Conservation (phyloP, 2,329 filamentous ascomycete species). For the Fonsecaea monophora region DNA sequence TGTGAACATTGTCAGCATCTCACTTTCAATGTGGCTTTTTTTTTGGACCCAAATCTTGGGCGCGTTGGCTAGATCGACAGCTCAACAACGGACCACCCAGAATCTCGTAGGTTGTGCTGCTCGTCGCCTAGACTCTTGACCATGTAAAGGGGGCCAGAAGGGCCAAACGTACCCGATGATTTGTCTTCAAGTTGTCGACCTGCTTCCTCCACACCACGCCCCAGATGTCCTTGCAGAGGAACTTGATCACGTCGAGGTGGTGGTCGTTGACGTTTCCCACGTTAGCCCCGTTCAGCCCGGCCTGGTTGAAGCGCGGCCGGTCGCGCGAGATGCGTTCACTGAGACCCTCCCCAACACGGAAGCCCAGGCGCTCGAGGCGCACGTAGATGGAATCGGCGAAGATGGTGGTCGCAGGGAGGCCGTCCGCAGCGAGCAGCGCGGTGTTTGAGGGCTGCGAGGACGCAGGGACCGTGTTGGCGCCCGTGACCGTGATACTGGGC, state of each 20-base stretch:
- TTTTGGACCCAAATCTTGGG: neutral
- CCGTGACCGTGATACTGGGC: conserved; percentile 12
- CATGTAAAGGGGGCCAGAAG: neutral
- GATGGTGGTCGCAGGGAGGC: conserved; percentile 65
- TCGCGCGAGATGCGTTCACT: conserved; percentile 76
- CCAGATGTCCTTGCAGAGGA: conserved; percentile 98
- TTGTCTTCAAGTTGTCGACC: conserved; percentile 98
- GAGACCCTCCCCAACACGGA: conserved; percentile 88
- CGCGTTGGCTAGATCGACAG: neutral
- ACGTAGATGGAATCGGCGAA: conserved; percentile 84
- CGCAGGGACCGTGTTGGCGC: neutral
- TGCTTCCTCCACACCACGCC: conserved; percentile 93
- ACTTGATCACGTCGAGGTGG: conserved; percentile 95
- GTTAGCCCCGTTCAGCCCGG: neutral
- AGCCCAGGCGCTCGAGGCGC: conserved; percentile 82
- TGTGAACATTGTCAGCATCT: conserved; percentile 4
- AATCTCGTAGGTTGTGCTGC: neutral
- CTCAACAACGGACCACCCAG: neutral
- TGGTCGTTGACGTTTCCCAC: conserved; percentile 20
- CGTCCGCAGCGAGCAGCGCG: conserved; percentile 34
- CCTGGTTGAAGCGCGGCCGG: conserved; percentile 78
- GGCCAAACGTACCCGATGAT: conserved; percentile 72
- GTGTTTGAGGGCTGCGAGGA: neutral
- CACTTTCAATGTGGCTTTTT: too few species aligned
- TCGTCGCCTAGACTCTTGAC: neutral